Evolutionary conservation across 2,329 filamentous ascomycete genomes (phyloP), one percentile per base, ranked within the genome.

Genomic region (Xylariaceae sp.): DNA sequence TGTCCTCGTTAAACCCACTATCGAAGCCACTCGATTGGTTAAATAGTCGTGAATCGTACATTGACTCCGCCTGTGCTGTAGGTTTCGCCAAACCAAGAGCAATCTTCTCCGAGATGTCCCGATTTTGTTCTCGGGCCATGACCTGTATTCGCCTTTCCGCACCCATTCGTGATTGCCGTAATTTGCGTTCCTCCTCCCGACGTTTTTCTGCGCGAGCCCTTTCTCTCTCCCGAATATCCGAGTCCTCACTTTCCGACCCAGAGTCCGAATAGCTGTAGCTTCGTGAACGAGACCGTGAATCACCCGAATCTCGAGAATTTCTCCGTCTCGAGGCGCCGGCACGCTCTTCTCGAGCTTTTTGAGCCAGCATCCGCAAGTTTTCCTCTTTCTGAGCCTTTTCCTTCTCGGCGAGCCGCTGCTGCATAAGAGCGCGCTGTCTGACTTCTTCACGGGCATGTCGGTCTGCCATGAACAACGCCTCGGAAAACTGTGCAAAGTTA

Each of bases 41-140:
- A 75, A 99, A 99, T 24, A 99, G 76, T 33, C 94, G 82, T 2
- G 92, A 95, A 75, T 99, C 94, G 76, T 95, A 99, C 94, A 97
- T 97, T 20, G 89, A 87, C 72, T 99, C 94, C 50, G 88, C 88
- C 44, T 87, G 89, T 69, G 94, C 89, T 3, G 94, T 97, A 2
- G 94, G 94, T 73, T 97, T 99, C 5, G 94, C 94, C 42, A 97
- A 76, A 3, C 94, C 94, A 5, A 99, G 81, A 1, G 94, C 94
- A 27, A 99, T 90, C 77, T 97, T 97, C 70, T 99, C 94, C 1
- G 90, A 94, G 43, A 99, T 96, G 72, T 99, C 94, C 63, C 94
- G 90, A 70, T 96, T 92, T 71, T 97, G 93, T 72, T 97, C 93
- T 20, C 92, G 85, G 0, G 93, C 93, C 81, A 97, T 88, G 75